Evolutionary conservation across 345 rosid species (phyloP), one percentile per base, ranked within the genome.

Genomic region (Gossypium bickii): DNA sequence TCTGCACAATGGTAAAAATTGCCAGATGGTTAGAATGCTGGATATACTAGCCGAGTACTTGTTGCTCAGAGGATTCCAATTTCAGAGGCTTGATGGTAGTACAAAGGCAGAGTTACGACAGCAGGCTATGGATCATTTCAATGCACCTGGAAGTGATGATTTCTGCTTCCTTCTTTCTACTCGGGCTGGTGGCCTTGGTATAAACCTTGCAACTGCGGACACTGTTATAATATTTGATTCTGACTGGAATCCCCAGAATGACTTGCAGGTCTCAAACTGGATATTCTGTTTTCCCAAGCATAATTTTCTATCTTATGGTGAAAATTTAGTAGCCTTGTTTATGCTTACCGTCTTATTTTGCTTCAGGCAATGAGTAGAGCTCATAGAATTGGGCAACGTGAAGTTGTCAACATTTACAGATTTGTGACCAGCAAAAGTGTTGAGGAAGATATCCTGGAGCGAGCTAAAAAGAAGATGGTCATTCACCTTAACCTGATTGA

Each of bases 161-260:
- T 96, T 96, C 79, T 93, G 98, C 87, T 96, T 96, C 81, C 97
- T 96, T 80, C 97, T 96, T 78, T 96, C 99, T 29, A 96, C 99
- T 66, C 88, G 99, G 74, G 99, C 98, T 71, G 99, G 99, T 78
- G 99, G 99, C 77, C 90, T 96, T 75, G 99, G 99, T 70, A 96
- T 96, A 77, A 93, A 96, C 83, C 98, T 96, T 74, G 98, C 98
- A 67, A 93, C 98, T 55, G 99, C 97, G 27, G 97, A 96, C 85
- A 93, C 99, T 47, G 98, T 96, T 77, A 94, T 96, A 71, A 93
- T 96, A 83, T 96, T 96, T 89, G 99, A 96, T 86, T 93, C 98
- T 34, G 99, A 96, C 82, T 96, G 98, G 99, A 96, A 96, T 82
- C 98, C 98, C 11, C 98, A 96, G 81, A 96, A 96, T 86, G 99